A percentile compares a stretch with the other conserved stretches of the same genome.
Evolutionary conservation across 768 basidiomycete species (phyloP).

Genomic region (Termitomyces bulborhizus): DNA sequence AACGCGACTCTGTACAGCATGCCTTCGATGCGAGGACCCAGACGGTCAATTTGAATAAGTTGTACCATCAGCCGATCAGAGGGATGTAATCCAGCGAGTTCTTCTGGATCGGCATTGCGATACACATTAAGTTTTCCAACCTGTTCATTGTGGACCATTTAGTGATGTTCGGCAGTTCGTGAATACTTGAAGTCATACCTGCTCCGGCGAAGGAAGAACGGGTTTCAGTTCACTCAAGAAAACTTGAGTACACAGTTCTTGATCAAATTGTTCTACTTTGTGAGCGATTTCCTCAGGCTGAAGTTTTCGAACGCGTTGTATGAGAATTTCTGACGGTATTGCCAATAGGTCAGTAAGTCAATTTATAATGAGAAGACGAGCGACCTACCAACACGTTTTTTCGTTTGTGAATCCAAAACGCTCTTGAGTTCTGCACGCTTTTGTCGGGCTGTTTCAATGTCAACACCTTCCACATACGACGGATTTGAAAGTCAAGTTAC

Average conservation of each 20-base stretch:
- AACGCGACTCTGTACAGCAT: conserved; percentile 92
- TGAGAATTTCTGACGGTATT: conserved; percentile 70
- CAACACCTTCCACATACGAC: conserved; percentile 1
- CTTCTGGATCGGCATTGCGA: conserved; percentile 78
- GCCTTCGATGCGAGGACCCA: conserved; percentile 85
- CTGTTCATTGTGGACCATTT: conserved; percentile 25
- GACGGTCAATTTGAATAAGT: conserved; percentile 87
- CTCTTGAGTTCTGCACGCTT: conserved; percentile 87
- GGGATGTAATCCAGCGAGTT: conserved; percentile 84
- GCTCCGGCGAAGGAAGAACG: conserved; percentile 87
- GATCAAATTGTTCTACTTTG: conserved; percentile 83
- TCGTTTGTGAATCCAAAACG: conserved; percentile 85
- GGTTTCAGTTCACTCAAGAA: conserved; percentile 88
- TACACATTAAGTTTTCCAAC: conserved; percentile 88
- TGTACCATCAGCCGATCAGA: conserved; percentile 97
- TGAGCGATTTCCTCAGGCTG: conserved; percentile 83
- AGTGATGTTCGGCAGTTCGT: background rate
- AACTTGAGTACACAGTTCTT: conserved; percentile 77
- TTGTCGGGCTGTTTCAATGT: conserved; percentile 53
- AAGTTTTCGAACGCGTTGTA: conserved; percentile 78
- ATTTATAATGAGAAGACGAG: background rate
- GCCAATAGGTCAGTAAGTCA: background rate
- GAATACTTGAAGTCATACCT: conserved; percentile 38
- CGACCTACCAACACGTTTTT: conserved; percentile 85
- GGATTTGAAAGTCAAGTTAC: conserved; percentile 32